Evolutionary conservation across 2,329 filamentous ascomycete species (phyloP).

Genomic region (Tolypocladium tropicale): DNA sequence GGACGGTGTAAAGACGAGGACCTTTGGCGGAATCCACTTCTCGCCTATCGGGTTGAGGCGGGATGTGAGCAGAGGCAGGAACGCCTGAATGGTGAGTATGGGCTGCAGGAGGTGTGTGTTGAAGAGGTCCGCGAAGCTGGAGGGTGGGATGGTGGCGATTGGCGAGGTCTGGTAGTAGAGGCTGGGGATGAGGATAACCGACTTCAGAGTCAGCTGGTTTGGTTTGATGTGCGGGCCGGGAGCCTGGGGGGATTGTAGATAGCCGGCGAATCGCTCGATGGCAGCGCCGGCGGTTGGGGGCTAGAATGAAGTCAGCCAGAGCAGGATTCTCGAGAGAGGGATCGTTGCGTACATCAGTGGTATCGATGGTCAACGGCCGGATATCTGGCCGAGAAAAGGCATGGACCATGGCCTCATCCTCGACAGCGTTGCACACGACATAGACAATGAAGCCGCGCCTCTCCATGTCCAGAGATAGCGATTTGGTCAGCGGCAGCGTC

Average conservation of each 20-base stretch:
- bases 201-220: conserved; percentile 66
- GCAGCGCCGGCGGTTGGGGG: conserved; percentile 56
- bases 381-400: conserved; percentile 73
- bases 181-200: conserved; percentile 75
- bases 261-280: conserved; percentile 60
- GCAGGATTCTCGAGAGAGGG: background rate
- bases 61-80: conserved; percentile 67
- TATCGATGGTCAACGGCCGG: conserved; percentile 70
- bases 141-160: conserved; percentile 74
- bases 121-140: conserved; percentile 78
- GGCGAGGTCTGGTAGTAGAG: conserved; percentile 72
- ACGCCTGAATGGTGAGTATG: conserved; percentile 78
- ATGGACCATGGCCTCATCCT: conserved; percentile 74
- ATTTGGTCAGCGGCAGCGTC: conserved; percentile 71
- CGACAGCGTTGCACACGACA: conserved; percentile 72
- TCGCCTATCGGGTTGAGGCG: conserved; percentile 44
- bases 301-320: conserved; percentile 27
- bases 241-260: conserved; percentile 64
- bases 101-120: conserved; percentile 88
- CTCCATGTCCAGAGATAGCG: conserved; percentile 78
- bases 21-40: conserved; percentile 47
- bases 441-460: conserved; percentile 89
- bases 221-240: conserved; percentile 67
- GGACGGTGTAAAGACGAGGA: conserved; percentile 69
- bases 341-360: conserved; percentile 57